A percentile compares a stretch with the other conserved stretches of the same genome.
Conservation (phyloP, 805 yeast species). For the Torulaspora franciscae region DNA sequence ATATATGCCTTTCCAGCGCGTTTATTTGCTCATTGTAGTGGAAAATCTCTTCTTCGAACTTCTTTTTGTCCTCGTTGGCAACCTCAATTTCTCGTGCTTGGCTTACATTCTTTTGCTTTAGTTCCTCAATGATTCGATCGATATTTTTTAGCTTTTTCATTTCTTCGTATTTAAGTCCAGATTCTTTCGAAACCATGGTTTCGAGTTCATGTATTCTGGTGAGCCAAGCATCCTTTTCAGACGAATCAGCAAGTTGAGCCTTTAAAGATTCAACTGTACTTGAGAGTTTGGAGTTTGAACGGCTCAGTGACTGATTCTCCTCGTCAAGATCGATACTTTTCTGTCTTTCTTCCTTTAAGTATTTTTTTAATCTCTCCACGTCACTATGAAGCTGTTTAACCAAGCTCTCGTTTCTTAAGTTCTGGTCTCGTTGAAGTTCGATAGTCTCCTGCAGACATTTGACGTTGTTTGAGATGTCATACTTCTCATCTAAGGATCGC, state of each 20-base stretch:
- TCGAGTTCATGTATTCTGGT: constrained; percentile 51
- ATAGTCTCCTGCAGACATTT: constrained; percentile 30
- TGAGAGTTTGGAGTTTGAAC: constrained; percentile 48
- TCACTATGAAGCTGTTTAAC: constrained; percentile 36
- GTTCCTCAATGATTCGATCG: constrained; percentile 51
- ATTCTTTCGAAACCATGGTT: constrained; percentile 43
- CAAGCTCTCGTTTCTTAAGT: constrained; percentile 33
- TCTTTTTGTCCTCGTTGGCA: constrained; percentile 56
- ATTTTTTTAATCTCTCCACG: constrained; percentile 31
- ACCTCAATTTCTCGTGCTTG: constrained; percentile 47
- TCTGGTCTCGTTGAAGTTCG: constrained; percentile 31
- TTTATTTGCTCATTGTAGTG: constrained; percentile 44
- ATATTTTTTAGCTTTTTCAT: constrained; percentile 46
- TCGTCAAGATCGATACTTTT: constrained; percentile 54
- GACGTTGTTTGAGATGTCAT: constrained; percentile 21
- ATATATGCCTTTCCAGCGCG: constrained; percentile 42
- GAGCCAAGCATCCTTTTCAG: constrained; percentile 56
- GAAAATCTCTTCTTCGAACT: constrained; percentile 47
- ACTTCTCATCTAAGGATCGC: constrained; percentile 21
- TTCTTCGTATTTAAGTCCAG: constrained; percentile 47
- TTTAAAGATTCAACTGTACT: constrained; percentile 44
- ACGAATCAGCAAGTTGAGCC: constrained; percentile 44
- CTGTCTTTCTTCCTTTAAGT: constrained; percentile 43
- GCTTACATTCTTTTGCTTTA: constrained; percentile 47
- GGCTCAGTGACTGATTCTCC: constrained; percentile 62